These are phyloP conservation scores for Sclerospora graminicola DNA, from an alignment of 352 stramenopile genomes.

Conservation along the genomic window DNA sequence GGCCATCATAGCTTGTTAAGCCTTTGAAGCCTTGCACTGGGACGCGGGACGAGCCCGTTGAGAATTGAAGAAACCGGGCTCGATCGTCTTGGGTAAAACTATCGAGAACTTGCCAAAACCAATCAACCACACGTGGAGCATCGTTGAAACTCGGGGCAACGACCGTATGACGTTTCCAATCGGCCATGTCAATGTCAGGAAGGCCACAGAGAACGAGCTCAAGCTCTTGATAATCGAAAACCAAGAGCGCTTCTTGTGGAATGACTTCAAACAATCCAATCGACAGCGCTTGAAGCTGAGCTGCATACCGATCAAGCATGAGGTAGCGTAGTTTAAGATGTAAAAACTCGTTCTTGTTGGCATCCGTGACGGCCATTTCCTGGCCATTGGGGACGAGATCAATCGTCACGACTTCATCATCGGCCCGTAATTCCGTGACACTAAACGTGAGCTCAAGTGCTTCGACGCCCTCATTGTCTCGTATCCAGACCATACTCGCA, in stretches of 20 bases:
- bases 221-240: slow-evolving; percentile 98
- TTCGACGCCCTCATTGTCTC: slow-evolving; percentile 57
- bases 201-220: slow-evolving; percentile 76
- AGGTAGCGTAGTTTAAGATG: slow-evolving; percentile 92
- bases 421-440: slow-evolving; percentile 53
- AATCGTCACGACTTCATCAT: slow-evolving; percentile 44
- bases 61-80: slow-evolving; percentile 78
- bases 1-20: slow-evolving; percentile 74
- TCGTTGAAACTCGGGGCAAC: slow-evolving; percentile 45
- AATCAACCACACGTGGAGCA: slow-evolving; percentile 29
- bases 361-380: slow-evolving; percentile 85
- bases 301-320: slow-evolving; percentile 87
- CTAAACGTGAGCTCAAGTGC: slow-evolving; percentile 64
- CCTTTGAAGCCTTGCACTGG: slow-evolving; percentile 80
- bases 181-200: slow-evolving; percentile 80
- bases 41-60: slow-evolving; percentile 72
- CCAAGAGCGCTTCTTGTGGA: slow-evolving; percentile 90
- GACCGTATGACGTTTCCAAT: slow-evolving; percentile 81
- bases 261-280: slow-evolving; percentile 96
- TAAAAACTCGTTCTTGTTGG: slow-evolving; percentile 94
- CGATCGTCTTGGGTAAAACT: slow-evolving; percentile 61
- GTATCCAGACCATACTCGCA: slow-evolving; percentile 64
- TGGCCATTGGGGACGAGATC: slow-evolving; percentile 46
- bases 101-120: slow-evolving; percentile 71
- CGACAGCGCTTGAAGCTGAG: slow-evolving; percentile 84